A percentile compares a stretch with the other conserved stretches of the same genome.
phyloP scores from a whole-genome alignment of 202 grass and related monocot species.

The Eragrostis tef region DNA sequence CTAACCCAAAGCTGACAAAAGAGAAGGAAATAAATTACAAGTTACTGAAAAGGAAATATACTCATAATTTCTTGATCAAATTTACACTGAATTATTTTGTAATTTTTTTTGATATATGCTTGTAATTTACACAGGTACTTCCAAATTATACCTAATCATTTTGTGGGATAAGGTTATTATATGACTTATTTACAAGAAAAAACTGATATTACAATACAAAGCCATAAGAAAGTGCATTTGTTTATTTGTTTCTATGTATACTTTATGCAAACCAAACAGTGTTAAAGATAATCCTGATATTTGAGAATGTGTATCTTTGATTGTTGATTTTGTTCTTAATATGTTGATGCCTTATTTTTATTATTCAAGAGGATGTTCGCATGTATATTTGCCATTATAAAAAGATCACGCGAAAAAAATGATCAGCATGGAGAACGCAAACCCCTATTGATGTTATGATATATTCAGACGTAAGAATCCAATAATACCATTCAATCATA shows the following conservation, averaged over 20 bases:
- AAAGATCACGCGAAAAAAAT: background rate
- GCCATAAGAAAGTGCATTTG: background rate
- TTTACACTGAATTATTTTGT: background rate
- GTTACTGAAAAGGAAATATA: conserved; percentile 7
- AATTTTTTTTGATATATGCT: too few relatives aligned
- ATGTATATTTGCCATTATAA: conserved; percentile 19
- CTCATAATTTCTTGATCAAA: background rate
- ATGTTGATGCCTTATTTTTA: background rate
- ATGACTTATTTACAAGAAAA: conserved; percentile 1
- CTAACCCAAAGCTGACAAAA: conserved; percentile 91
- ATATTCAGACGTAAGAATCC: conserved; percentile 1
- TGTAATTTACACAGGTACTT: background rate
- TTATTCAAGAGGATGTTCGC: conserved; percentile 3
- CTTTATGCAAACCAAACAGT: background rate
- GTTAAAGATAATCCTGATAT: background rate
- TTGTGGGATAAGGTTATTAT: conserved; percentile 2
- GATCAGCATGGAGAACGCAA: background rate
- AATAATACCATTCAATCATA: background rate
- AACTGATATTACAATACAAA: background rate
- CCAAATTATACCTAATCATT: conserved; percentile 19
- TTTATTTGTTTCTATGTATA: conserved; percentile 28
- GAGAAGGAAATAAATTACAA: conserved; percentile 34
- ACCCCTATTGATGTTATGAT: background rate
- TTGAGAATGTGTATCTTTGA: background rate
- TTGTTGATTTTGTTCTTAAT: conserved; percentile 2